Percentiles rank a stretch among this genome's conserved stretches.
These are phyloP conservation scores for Polymyxa betae DNA, from an alignment of 208 protist genomes.

Conservation along the genomic window DNA sequence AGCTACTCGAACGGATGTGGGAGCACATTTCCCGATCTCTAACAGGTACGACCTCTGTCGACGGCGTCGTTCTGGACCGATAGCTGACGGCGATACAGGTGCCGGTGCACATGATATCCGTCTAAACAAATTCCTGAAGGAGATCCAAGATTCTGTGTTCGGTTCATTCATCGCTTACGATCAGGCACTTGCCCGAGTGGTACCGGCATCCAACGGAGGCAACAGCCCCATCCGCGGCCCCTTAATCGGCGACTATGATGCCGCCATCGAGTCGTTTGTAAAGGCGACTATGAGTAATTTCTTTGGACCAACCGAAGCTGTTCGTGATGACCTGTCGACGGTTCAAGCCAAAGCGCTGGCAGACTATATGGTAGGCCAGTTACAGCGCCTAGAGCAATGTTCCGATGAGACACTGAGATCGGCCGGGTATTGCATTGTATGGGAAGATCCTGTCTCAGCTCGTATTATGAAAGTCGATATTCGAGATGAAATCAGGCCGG, in stretches of 20 bases:
- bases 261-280: neutral
- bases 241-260: neutral
- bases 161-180: neutral
- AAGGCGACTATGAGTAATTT: neutral
- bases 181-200: neutral
- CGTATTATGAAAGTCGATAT: too few relatives aligned
- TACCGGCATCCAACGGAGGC: neutral
- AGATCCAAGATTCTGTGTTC: conserved; percentile 4
- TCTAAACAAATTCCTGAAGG: neutral
- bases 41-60: neutral
- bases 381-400: neutral
- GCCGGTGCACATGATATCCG: neutral
- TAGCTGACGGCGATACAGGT: neutral
- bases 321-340: neutral
- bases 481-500: too few relatives aligned
- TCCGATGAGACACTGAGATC: neutral
- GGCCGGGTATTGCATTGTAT: too few relatives aligned
- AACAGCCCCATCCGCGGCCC: too few relatives aligned
- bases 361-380: neutral
- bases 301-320: neutral
- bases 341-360: neutral
- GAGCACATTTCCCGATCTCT: neutral
- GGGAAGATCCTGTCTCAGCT: too few relatives aligned
- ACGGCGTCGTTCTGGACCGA: neutral
- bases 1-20: neutral